phyloP scores from a whole-genome alignment of 768 basidiomycete species.

The Termitomyces sp. region DNA sequence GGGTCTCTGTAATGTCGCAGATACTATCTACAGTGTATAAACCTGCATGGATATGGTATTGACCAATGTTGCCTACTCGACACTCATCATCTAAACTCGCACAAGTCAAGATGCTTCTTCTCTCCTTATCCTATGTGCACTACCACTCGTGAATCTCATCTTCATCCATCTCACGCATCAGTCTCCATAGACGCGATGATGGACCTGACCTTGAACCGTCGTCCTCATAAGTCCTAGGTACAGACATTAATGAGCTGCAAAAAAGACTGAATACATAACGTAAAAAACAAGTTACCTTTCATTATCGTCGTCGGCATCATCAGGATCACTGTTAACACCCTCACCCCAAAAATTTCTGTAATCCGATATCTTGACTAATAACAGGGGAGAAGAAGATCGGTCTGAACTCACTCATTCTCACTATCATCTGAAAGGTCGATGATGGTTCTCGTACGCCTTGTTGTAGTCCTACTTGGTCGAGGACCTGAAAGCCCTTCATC shows the following conservation, averaged over 20 bases:
- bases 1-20: no score
- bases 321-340: neutral
- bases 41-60: neutral
- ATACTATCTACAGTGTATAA: neutral
- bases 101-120: neutral
- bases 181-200: slow-evolving; percentile 6
- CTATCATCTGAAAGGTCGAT: slow-evolving; percentile 1
- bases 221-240: slow-evolving; percentile 4
- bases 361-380: neutral
- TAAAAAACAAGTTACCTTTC: neutral
- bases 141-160: neutral
- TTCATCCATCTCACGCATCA: slow-evolving; percentile 1
- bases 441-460: neutral
- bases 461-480: neutral
- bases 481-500: neutral
- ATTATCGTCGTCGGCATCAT: neutral
- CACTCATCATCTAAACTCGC: neutral
- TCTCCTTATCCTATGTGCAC: neutral
- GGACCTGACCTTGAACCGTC: slow-evolving; percentile 11
- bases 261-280: neutral
- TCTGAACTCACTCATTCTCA: slow-evolving; percentile 2
- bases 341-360: neutral
- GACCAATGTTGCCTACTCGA: neutral
- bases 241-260: neutral
- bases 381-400: neutral